phyloP scores from a whole-genome alignment of 2,329 filamentous ascomycete genomes.

The Clarireedia homoeocarpa region DNA sequence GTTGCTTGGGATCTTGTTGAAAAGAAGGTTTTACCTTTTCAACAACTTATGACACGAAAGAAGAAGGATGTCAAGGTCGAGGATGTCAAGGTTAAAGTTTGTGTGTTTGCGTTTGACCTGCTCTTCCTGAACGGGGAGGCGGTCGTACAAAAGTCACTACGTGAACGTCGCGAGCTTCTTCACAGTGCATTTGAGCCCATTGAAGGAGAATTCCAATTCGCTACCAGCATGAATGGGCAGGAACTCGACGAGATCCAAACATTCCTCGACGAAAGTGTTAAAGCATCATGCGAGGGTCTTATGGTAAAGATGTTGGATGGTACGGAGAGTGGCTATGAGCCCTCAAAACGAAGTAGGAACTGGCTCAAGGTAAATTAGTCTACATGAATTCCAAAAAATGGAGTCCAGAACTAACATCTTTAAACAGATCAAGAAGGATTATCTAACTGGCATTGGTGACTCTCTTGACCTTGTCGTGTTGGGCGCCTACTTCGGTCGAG shows the following conservation, averaged over 20 bases:
- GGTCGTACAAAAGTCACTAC: constrained; percentile 77
- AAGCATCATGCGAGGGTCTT: constrained; percentile 90
- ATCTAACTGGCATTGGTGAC: constrained; percentile 87
- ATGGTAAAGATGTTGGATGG: constrained; percentile 99
- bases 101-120: constrained; percentile 92
- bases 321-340: constrained; percentile 86
- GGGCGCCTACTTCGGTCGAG: constrained; percentile 87
- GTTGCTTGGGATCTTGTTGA: constrained; percentile 93
- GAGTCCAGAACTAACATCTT: background rate
- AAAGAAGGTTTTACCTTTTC: constrained; percentile 95
- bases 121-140: constrained; percentile 89
- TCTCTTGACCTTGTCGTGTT: constrained; percentile 94
- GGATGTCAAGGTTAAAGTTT: constrained; percentile 94
- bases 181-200: constrained; percentile 63
- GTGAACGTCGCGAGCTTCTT: constrained; percentile 73
- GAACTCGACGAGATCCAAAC: constrained; percentile 90
- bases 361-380: constrained; percentile 74
- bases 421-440: constrained; percentile 89
- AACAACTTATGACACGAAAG: constrained; percentile 96
- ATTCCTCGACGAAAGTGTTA: constrained; percentile 89
- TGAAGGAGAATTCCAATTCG: constrained; percentile 88
- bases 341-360: constrained; percentile 90
- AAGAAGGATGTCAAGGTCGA: constrained; percentile 94
- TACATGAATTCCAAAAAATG: background rate
- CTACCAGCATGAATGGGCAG: constrained; percentile 76